These are phyloP conservation scores for Malus domestica DNA, from an alignment of 306 rosid species.

Conservation along the genomic window ASM211411v1 NC_041803.1:2546001-2546500, in stretches of 20 bases:
- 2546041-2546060: conserved; percentile 43
- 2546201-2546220: conserved; percentile 19
- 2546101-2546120: conserved; percentile 1
- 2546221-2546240: conserved; percentile 15
- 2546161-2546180: conserved; percentile 50
- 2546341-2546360: conserved; percentile 17
- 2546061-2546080: conserved; percentile 28
- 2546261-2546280: conserved; percentile 15
- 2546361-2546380: conserved; percentile 3
- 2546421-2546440: neutral
- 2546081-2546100: conserved; percentile 29
- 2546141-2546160: neutral
- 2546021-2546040: conserved; percentile 20
- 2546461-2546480: conserved; percentile 25
- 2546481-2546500: conserved; percentile 59
- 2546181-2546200: conserved; percentile 27
- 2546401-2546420: conserved; percentile 21
- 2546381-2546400: conserved; percentile 50
- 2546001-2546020: neutral
- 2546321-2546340: conserved; percentile 29
- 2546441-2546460: conserved; percentile 30
- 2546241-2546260: conserved; percentile 23
- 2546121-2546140: neutral
- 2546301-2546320: conserved; percentile 52
- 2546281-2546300: conserved; percentile 9